These are phyloP conservation scores for Porodaedalea pini DNA, from an alignment of 1,284 basidiomycete species.

Conservation along the genomic window DNA sequence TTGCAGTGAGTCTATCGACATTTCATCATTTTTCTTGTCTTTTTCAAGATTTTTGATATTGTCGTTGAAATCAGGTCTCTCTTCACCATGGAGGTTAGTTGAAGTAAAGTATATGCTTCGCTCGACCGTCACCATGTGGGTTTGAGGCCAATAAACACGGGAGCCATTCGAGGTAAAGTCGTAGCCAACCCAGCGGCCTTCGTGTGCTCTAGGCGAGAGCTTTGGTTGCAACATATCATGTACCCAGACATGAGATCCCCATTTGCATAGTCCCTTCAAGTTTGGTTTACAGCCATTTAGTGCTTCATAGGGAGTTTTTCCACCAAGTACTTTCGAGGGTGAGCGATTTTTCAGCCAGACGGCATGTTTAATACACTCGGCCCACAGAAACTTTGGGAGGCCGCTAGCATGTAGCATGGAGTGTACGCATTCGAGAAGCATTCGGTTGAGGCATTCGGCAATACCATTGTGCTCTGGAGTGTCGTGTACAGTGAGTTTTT, in stretches of 20 bases:
- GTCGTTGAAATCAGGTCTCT: not conserved
- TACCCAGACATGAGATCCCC: not conserved
- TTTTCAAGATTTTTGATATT: not conserved
- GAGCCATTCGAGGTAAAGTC: slow-evolving; percentile 20
- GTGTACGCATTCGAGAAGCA: slow-evolving; percentile 29
- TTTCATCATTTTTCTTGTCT: not conserved
- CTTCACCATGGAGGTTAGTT: not conserved
- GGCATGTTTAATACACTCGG: not conserved
- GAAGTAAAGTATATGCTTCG: slow-evolving; percentile 20
- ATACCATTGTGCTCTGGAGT: slow-evolving; percentile 35
- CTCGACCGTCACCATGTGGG: slow-evolving; percentile 12
- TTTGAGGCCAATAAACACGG: slow-evolving; percentile 19
- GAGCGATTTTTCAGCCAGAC: not conserved
- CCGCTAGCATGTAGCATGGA: slow-evolving; percentile 31
- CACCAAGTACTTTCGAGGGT: not conserved
- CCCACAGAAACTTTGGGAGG: too few relatives aligned
- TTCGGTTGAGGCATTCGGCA: slow-evolving; percentile 33
- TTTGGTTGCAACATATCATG: not conserved
- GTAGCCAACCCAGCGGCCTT: slow-evolving; percentile 16
- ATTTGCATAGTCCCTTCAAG: not conserved
- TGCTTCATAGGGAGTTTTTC: not conserved
- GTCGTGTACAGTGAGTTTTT: too few relatives aligned
- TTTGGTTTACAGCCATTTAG: not conserved
- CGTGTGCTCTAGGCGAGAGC: not conserved
- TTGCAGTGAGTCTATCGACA: not conserved